Percentiles rank a stretch among this genome's conserved stretches.
Evolutionary conservation across 768 basidiomycete species (phyloP).

Genomic region (Pleurotus giganteus): DNA sequence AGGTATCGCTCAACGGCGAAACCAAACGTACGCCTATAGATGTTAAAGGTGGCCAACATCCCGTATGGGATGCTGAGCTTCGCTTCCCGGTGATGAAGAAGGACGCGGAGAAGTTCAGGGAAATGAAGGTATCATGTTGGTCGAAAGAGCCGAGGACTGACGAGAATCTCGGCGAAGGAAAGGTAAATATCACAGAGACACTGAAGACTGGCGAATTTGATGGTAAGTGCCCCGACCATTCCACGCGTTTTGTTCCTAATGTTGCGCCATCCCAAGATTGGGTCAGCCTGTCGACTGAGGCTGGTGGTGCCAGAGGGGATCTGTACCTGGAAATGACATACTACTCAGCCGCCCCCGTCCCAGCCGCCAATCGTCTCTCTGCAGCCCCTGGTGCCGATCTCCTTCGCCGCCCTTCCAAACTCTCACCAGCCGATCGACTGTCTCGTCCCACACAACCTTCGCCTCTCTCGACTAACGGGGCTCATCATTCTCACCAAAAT

Average conservation of each 20-base stretch:
- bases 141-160: constrained; percentile 72
- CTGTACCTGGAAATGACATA: constrained; percentile 93
- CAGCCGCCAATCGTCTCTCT: constrained; percentile 30
- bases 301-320: constrained; percentile 74
- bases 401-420: constrained; percentile 50
- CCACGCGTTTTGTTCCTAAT: not conserved
- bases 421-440: constrained; percentile 49
- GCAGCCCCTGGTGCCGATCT: constrained; percentile 25
- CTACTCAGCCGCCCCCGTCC: constrained; percentile 68
- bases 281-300: constrained; percentile 47
- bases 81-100: constrained; percentile 71
- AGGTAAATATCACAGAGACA: constrained; percentile 74
- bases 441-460: constrained; percentile 33
- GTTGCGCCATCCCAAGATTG: constrained; percentile 50
- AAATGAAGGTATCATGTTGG: constrained; percentile 74
- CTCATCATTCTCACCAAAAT: constrained; percentile 16
- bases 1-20: constrained; percentile 54
- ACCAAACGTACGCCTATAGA: constrained; percentile 13
- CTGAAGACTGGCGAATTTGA: constrained; percentile 89
- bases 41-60: constrained; percentile 72
- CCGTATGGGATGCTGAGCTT: constrained; percentile 89
- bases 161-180: constrained; percentile 70
- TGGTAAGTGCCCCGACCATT: constrained; percentile 51
- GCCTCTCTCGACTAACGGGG: constrained; percentile 7
- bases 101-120: constrained; percentile 50